A percentile compares a stretch with the other conserved stretches of the same genome.
These are phyloP conservation scores for Biscutella laevigata DNA, from an alignment of 441 rosid species.

Conservation along the genomic window DNA sequence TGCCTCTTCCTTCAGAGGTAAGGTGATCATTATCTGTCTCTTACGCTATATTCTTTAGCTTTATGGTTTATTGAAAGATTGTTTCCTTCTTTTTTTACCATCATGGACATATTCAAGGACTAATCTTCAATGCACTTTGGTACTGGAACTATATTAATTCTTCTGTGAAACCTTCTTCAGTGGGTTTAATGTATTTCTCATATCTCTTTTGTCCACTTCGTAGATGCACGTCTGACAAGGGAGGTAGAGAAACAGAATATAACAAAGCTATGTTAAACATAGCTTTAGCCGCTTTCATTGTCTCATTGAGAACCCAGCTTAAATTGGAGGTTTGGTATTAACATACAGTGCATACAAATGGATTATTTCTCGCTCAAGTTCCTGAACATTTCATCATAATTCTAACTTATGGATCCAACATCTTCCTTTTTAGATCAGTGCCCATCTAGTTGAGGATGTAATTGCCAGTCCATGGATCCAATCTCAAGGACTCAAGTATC, in stretches of 20 bases:
- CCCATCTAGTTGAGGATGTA: constrained; percentile 39
- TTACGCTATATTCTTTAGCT: constrained; percentile 9
- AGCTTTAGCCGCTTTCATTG: constrained; percentile 68
- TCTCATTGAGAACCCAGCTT: constrained; percentile 51
- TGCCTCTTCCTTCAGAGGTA: constrained; percentile 44
- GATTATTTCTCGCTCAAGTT: constrained; percentile 14
- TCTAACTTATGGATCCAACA: constrained; percentile 23
- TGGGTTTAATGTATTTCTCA: constrained; percentile 15
- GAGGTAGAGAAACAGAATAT: constrained; percentile 39
- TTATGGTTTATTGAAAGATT: background rate
- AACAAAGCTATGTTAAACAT: constrained; percentile 39
- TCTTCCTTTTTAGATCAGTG: constrained; percentile 48
- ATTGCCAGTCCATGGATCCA: constrained; percentile 58
- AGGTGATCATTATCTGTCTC: constrained; percentile 20
- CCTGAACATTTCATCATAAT: constrained; percentile 1
- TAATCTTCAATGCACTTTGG: constrained; percentile 4
- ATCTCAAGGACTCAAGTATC: constrained; percentile 55
- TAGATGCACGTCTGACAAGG: constrained; percentile 44
- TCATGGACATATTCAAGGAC: constrained; percentile 2
- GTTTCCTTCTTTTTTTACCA: background rate
- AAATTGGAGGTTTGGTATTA: constrained; percentile 47
- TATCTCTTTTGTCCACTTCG: constrained; percentile 16
- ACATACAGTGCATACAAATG: constrained; percentile 15
- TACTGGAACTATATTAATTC: background rate
- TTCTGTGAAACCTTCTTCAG: constrained; percentile 7